Percentiles rank a stretch among this genome's conserved stretches.
Evolutionary conservation across 192 early-diverging fungal species (phyloP).

Genomic region (Backusella luteola): DNA sequence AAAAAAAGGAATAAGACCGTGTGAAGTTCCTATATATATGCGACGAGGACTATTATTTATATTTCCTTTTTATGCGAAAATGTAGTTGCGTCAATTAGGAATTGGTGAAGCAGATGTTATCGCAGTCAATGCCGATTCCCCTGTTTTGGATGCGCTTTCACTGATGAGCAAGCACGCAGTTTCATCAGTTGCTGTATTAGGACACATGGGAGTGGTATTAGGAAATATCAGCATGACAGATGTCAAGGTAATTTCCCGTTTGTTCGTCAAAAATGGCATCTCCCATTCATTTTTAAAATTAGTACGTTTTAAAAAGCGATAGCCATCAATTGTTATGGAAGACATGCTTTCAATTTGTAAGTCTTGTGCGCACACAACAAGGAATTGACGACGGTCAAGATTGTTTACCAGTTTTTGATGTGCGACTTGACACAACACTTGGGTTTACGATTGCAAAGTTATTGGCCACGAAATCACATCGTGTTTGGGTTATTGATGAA

Average conservation of each 20-base stretch:
- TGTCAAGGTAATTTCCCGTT: constrained; percentile 48
- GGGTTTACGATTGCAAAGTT: constrained; percentile 73
- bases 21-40: constrained; percentile 53
- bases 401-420: constrained; percentile 73
- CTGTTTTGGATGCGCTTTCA: constrained; percentile 66
- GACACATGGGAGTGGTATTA: constrained; percentile 50
- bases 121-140: constrained; percentile 45
- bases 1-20: neutral
- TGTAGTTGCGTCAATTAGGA: constrained; percentile 51
- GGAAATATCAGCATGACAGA: constrained; percentile 72
- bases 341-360: constrained; percentile 65
- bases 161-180: constrained; percentile 60
- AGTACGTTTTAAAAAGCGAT: constrained; percentile 38
- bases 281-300: neutral
- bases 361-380: constrained; percentile 56
- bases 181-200: constrained; percentile 61
- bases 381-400: constrained; percentile 69
- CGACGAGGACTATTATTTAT: neutral
- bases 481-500: constrained; percentile 75
- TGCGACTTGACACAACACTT: constrained; percentile 66
- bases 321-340: constrained; percentile 48
- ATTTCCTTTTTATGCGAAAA: neutral
- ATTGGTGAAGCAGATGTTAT: constrained; percentile 58
- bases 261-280: too few species aligned
- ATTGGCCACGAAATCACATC: constrained; percentile 76